Evolutionary conservation across 1,284 basidiomycete genomes (phyloP).

Genomic region (Ceratobasidium sp.): DNA sequence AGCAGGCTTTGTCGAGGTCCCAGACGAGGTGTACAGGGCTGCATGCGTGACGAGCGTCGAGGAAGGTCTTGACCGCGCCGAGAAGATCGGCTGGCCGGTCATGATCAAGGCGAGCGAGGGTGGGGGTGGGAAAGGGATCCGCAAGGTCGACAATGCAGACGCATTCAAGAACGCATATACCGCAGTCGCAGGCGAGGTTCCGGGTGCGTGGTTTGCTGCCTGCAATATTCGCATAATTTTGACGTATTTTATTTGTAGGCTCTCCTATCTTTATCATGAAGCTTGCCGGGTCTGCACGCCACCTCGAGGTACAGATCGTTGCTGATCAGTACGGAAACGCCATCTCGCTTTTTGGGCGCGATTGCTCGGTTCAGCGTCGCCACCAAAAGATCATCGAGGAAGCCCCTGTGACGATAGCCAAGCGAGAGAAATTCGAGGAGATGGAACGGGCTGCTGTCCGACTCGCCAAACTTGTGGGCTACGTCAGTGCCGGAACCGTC

Average conservation of each 20-base stretch:
- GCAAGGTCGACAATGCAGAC: constrained; percentile 87
- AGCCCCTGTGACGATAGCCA: constrained; percentile 97
- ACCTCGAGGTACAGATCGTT: constrained; percentile 97
- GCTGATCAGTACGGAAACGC: constrained; percentile 99
- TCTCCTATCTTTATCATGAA: constrained; percentile 99
- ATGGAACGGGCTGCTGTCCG: constrained; percentile 99
- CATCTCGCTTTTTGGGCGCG: constrained; percentile 98
- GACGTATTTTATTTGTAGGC: constrained; percentile 62
- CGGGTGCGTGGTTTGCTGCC: constrained; percentile 67
- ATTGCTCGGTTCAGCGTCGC: constrained; percentile 98
- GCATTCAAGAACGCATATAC: constrained; percentile 94
- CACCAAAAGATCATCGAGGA: constrained; percentile 99
- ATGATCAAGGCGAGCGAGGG: constrained; percentile 99
- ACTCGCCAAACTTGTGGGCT: constrained; percentile 97
- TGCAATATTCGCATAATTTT: constrained; percentile 38
- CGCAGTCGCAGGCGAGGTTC: constrained; percentile 96
- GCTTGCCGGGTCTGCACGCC: constrained; percentile 95
- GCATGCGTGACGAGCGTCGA: constrained; percentile 94
- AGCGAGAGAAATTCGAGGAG: constrained; percentile 88
- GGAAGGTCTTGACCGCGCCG: constrained; percentile 85
- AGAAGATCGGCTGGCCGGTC: constrained; percentile 94
- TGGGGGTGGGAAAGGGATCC: constrained; percentile 98
- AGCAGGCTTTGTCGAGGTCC: constrained; percentile 92
- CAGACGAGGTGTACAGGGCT: constrained; percentile 88
- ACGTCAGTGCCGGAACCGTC: constrained; percentile 98